Percentiles rank a stretch among this genome's conserved stretches.
phyloP scores from a whole-genome alignment of 169 alveolate species.

The Neospora caninum region DNA sequence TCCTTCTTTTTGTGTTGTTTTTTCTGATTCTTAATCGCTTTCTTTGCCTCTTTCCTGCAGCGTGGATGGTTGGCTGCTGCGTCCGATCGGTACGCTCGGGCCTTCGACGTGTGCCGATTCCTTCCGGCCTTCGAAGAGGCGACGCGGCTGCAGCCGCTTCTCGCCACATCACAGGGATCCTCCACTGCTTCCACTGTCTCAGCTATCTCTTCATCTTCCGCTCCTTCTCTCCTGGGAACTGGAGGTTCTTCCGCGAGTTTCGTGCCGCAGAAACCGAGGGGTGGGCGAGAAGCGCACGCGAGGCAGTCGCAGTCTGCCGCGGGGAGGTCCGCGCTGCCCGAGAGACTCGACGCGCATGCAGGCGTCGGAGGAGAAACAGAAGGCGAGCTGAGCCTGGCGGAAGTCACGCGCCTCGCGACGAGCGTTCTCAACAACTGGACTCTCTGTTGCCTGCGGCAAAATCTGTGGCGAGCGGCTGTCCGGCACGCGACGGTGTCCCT shows the following conservation, averaged over 20 bases:
- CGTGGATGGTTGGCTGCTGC: not conserved
- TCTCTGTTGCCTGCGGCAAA: not conserved
- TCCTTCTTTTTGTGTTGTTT: no score
- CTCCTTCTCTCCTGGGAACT: no score
- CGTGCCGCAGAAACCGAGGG: no score
- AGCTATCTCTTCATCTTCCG: not conserved
- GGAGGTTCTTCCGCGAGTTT: no score
- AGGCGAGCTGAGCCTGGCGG: not conserved
- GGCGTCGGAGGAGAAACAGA: no score
- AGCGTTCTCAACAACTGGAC: not conserved
- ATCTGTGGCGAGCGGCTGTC: not conserved
- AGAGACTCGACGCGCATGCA: no score
- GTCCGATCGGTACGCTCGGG: not conserved
- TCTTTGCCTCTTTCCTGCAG: not conserved
- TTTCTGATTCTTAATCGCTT: no score
- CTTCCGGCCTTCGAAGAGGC: not conserved
- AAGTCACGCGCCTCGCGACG: not conserved
- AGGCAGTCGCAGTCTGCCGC: no score
- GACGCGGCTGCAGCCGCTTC: not conserved
- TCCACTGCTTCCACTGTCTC: not conserved
- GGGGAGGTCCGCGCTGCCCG: no score
- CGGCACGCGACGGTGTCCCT: not conserved
- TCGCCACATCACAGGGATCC: not conserved
- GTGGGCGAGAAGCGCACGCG: no score
- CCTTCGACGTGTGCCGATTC: conserved; percentile 2